Conservation (phyloP, 1,139 yeast genomes). For the Yueomyces sp. region DNA sequence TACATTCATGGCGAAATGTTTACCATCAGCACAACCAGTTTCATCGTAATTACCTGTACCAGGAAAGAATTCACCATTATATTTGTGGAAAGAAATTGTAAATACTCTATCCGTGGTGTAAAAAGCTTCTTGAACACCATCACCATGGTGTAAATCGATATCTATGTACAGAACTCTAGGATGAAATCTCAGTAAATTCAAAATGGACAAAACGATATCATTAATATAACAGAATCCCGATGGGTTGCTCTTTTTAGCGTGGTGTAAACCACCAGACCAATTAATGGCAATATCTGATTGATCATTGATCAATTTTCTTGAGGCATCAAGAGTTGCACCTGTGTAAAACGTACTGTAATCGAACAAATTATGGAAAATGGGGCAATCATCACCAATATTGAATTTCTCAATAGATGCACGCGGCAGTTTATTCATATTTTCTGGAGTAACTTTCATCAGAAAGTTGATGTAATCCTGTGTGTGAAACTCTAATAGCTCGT, state of each 20-base stretch:
- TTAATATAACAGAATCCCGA: conserved; percentile 92
- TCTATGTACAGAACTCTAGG: conserved; percentile 90
- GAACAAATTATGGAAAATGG: conserved; percentile 89
- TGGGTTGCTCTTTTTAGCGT: conserved; percentile 89
- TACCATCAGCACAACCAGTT: conserved; percentile 76
- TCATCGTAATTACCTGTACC: conserved; percentile 90
- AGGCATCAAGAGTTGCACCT: conserved; percentile 89
- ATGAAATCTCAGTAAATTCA: conserved; percentile 71
- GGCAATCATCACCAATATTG: conserved; percentile 96
- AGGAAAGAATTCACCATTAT: conserved; percentile 91
- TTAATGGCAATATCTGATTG: conserved; percentile 93
- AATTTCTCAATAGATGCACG: conserved; percentile 53
- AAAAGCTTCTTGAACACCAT: conserved; percentile 96
- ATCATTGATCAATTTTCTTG: conserved; percentile 68
- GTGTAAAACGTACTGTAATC: conserved; percentile 79
- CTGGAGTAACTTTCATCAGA: conserved; percentile 71
- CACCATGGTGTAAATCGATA: conserved; percentile 95
- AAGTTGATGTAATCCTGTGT: conserved; percentile 81
- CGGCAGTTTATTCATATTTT: conserved; percentile 47
- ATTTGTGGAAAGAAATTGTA: conserved; percentile 92
- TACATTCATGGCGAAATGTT: conserved; percentile 79
- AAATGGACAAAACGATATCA: conserved; percentile 81
- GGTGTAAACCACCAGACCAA: conserved; percentile 96
- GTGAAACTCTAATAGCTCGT: conserved; percentile 72
- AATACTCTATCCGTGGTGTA: conserved; percentile 90